Percentiles rank a stretch among this genome's conserved stretches.
Evolutionary conservation across 148 eudicot genomes (phyloP).

Genomic region (Heliosperma pusillum): DNA sequence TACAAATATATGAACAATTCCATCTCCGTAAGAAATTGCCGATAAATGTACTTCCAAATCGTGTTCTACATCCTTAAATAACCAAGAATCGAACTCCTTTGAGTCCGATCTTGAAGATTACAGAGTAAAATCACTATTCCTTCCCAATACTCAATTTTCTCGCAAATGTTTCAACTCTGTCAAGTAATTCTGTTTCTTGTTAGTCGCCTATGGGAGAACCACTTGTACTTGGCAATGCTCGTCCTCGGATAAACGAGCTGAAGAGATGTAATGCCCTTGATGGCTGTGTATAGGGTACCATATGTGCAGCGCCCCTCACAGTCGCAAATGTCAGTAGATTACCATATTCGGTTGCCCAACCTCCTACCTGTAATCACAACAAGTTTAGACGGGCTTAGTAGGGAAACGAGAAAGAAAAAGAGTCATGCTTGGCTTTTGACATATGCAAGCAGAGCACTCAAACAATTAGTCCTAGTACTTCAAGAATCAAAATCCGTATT

Average conservation of each 20-base stretch:
- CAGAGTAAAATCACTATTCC: background rate
- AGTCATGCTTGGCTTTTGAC: background rate
- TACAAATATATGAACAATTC: conserved; percentile 7
- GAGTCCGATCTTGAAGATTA: conserved; percentile 14
- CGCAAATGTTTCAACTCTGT: too few relatives aligned
- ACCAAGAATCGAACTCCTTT: conserved; percentile 27
- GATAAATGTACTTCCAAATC: background rate
- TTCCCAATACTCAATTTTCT: background rate
- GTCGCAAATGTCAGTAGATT: conserved; percentile 79
- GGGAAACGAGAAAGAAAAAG: background rate
- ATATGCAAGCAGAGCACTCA: background rate
- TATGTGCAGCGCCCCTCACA: conserved; percentile 96
- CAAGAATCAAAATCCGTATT: too few relatives aligned
- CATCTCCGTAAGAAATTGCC: background rate
- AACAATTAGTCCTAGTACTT: too few relatives aligned
- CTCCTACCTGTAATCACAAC: conserved; percentile 65
- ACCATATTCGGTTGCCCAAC: conserved; percentile 90
- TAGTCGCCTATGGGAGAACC: conserved; percentile 36
- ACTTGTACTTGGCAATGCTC: conserved; percentile 64
- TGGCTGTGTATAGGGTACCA: conserved; percentile 98
- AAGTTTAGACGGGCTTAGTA: background rate
- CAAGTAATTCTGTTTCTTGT: conserved; percentile 1
- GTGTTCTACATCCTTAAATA: conserved; percentile 16
- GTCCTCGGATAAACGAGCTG: conserved; percentile 63
- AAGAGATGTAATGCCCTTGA: conserved; percentile 89